Base-by-base conservation (phyloP, 106 monocot genomes). In the Apostasia shenzhenica region DNA sequence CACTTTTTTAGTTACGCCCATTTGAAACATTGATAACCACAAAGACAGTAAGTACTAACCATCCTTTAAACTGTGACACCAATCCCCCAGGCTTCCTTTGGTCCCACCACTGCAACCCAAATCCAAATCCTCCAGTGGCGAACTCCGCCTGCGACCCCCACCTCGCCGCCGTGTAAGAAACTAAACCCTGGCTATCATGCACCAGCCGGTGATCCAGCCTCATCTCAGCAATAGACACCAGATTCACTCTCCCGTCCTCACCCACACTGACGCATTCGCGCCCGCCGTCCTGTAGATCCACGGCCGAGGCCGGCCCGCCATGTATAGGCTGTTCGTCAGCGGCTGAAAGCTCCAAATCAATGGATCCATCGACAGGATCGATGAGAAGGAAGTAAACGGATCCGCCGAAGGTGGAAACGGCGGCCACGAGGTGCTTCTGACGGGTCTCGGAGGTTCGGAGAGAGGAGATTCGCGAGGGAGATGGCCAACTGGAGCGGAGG, bases 31-130 rank as follows among this genome's bases (percentile, higher is more conserved):
- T 26, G 26, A 26, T 26, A 26, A 26, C 26, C 26, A 26, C 26
- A 26, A 26, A 26, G 26, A 26, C 26, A 26, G 26, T 10, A 46
- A 47, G 4, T 4, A 66, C 92, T 85, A 67, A 99, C 97, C 89
- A 92, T 3, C 87, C 84, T 59, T 87, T 89, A 40, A 89, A 77
- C 76, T 89, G 89, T 1, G 89, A 76, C 3, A 85, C 92, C 51
- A 74, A 4, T 8, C 83, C 92, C 1, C 72, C 87, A 12, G 89
- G 76, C 54, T 75, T 80, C 81, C 97, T 84, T 77, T 70, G 78
- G 46, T 99, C 97, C 97, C 89, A 92, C 81, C 89, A 86, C 66
- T 90, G 89, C 41, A 99, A 8, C 0, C 89, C 97, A 37, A 86
- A 89, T 14, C 92, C 97, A 41, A 87, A 58, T 14, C 92, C 92